Percentiles rank a stretch among this genome's conserved stretches.
Evolutionary conservation across 2,329 filamentous ascomycete genomes (phyloP).

Genomic region (Aspergillus latus): DNA sequence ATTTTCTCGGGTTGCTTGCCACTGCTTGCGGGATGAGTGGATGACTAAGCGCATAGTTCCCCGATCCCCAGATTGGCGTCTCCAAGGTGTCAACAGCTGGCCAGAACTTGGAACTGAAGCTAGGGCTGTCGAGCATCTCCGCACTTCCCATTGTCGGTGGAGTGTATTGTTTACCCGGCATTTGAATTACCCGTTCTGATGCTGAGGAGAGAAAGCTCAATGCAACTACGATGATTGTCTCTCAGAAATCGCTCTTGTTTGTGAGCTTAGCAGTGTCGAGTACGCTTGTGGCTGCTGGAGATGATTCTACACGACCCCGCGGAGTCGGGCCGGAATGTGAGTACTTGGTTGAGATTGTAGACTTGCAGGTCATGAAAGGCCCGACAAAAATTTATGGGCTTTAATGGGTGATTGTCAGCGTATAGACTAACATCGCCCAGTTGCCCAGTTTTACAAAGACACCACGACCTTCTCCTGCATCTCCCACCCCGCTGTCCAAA

Average conservation of each 20-base stretch:
- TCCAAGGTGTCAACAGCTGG: slow-evolving; percentile 36
- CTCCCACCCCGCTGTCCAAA: slow-evolving; percentile 70
- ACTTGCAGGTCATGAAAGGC: background rate
- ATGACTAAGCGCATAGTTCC: slow-evolving; percentile 32
- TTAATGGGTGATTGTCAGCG: background rate
- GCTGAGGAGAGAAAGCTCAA: slow-evolving; percentile 29
- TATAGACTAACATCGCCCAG: slow-evolving; percentile 48
- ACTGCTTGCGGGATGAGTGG: slow-evolving; percentile 1
- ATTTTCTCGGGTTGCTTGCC: background rate
- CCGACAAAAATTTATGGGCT: too few species aligned
- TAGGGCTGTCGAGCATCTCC: slow-evolving; percentile 25
- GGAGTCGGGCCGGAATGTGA: slow-evolving; percentile 90
- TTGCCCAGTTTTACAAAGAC: slow-evolving; percentile 81
- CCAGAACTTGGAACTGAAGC: slow-evolving; percentile 29
- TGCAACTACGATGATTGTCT: slow-evolving; percentile 41
- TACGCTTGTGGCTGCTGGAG: slow-evolving; percentile 46
- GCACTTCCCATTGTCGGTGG: slow-evolving; percentile 23
- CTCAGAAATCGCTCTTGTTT: slow-evolving; percentile 36
- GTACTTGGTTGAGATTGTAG: slow-evolving; percentile 36
- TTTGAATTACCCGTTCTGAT: slow-evolving; percentile 4
- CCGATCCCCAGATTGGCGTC: slow-evolving; percentile 24
- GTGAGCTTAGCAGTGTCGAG: slow-evolving; percentile 37
- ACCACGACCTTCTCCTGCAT: slow-evolving; percentile 78
- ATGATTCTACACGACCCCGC: slow-evolving; percentile 68
- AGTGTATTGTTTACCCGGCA: background rate